Base-by-base conservation (phyloP, 2,329 filamentous ascomycete genomes). In the Microcyclosporella mali region DNA sequence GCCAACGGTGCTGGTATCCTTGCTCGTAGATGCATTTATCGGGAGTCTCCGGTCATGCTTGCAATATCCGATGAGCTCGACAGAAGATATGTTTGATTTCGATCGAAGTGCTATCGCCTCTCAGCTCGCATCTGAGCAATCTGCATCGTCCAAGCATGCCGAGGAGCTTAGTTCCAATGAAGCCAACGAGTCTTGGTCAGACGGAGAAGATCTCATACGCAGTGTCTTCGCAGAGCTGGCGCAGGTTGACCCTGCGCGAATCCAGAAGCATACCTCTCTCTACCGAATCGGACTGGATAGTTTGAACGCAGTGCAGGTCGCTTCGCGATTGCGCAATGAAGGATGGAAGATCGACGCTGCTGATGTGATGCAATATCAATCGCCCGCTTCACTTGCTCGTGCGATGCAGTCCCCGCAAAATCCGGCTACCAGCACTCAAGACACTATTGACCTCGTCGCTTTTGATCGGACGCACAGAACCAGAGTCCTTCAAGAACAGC, bases 281-380 rank as follows among this genome's bases (percentile, higher is more conserved):
- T 94, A 90, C 56, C 81, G 84, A 45, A 76, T 95, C n/a, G 90
- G 90, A 0, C 69, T 95, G 3, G 89, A 95, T 64, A 95, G 89
- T 60, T 92, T 97, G 56, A 89, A 84, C 47, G 85, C 88, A 0
- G 73, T 79, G 12, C 88, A 95, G 57, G 71, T 95, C 8, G 85
- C 88, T 1, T 74, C 78, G 1, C 67, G 73, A 18, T 69, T 95
- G 12, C 78, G 83, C 14, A 75, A 72, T 30, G 56, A 73, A 14
- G 81, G 80, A 0, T 68, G 80, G 30, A 57, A 62, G 1, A 64
- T 88, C 0, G 78, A 79, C 1, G 81, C 85, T 0, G 76, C 79
- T 1, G 85, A 94, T 60, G 79, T 95, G 11, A 75, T 95, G 41
- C 81, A 85, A 41, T 55, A 65, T 41, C 51, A 51, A 32, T 57